These are phyloP conservation scores for Mycena kentingensis DNA, from an alignment of 768 basidiomycete species.

Conservation along the genomic window DNA sequence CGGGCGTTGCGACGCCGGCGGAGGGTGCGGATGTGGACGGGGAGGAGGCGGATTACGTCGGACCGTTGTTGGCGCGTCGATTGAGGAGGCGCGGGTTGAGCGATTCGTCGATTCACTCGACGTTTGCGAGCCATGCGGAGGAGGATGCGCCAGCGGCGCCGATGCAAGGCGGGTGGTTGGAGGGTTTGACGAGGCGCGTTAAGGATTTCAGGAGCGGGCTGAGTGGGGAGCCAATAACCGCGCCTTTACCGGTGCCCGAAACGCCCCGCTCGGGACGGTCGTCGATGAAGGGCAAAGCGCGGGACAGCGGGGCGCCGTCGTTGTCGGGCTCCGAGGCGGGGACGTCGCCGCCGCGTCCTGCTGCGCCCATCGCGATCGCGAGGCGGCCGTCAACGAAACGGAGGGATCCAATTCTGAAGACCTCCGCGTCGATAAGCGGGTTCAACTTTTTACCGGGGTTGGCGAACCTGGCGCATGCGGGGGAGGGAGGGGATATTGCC, in stretches of 20 bases:
- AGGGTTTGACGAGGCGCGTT: conserved; percentile 55
- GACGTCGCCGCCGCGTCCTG: conserved; percentile 11
- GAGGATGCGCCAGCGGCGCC: conserved; percentile 28
- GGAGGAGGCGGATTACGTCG: conserved; percentile 45
- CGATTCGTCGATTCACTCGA: conserved; percentile 90
- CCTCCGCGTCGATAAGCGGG: too few species aligned
- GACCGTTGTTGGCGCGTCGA: conserved; percentile 64
- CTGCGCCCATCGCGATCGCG: conserved; percentile 8
- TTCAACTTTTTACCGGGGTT: too few species aligned
- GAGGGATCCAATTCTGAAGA: too few species aligned
- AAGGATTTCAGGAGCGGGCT: conserved; percentile 42
- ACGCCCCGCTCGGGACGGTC: neutral
- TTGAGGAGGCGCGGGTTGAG: conserved; percentile 80
- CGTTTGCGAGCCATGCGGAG: conserved; percentile 55
- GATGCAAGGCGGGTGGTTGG: conserved; percentile 48
- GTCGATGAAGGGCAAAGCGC: neutral
- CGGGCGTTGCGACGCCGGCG: conserved; percentile 14
- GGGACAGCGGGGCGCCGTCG: neutral
- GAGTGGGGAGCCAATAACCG: neutral
- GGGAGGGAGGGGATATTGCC: too few species aligned
- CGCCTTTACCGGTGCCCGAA: neutral
- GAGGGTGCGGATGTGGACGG: conserved; percentile 36
- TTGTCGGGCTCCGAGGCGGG: conserved; percentile 9
- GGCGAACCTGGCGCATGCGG: too few species aligned
- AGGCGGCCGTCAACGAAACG: conserved; percentile 4